phyloP scores from a whole-genome alignment of 108 stramenopile species.

The Pseudonitzschia multiseries region DNA sequence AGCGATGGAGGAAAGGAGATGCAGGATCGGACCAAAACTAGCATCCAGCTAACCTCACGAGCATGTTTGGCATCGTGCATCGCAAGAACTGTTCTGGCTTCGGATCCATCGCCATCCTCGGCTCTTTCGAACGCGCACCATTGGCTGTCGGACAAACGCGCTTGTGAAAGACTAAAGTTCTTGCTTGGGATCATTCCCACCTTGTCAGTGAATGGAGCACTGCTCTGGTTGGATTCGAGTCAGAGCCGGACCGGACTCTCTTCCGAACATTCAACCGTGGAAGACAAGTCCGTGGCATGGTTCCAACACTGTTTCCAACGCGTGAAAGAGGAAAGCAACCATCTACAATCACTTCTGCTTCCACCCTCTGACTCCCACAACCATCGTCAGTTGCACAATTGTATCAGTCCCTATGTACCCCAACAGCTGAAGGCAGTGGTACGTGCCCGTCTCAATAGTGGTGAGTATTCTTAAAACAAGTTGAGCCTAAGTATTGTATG shows the following conservation, averaged over 20 bases:
- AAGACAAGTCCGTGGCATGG: slow-evolving; percentile 11
- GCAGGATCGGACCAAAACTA: slow-evolving; percentile 28
- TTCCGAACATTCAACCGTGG: neutral
- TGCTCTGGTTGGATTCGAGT: slow-evolving; percentile 14
- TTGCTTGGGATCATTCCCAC: slow-evolving; percentile 22
- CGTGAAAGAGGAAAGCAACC: slow-evolving; percentile 7
- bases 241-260: neutral
- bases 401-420: neutral
- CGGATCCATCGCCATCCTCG: neutral
- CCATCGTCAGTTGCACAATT: neutral
- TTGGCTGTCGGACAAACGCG: slow-evolving; percentile 17
- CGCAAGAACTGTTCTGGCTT: slow-evolving; percentile 24
- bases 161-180: slow-evolving; percentile 23
- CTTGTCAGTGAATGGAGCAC: slow-evolving; percentile 16
- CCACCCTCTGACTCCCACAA: neutral
- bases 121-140: slow-evolving; percentile 3
- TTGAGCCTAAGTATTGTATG: too few species aligned
- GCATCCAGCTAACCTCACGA: slow-evolving; percentile 44
- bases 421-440: neutral
- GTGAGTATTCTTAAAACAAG: neutral
- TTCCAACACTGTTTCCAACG: slow-evolving; percentile 6
- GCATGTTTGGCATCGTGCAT: slow-evolving; percentile 45
- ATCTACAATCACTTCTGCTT: neutral
- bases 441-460: neutral
- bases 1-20: slow-evolving; percentile 19